A percentile compares a stretch with the other conserved stretches of the same genome.
phyloP scores from a whole-genome alignment of 2,329 filamentous ascomycete genomes.

The Graphilbum ipis-grandicollis region DNA sequence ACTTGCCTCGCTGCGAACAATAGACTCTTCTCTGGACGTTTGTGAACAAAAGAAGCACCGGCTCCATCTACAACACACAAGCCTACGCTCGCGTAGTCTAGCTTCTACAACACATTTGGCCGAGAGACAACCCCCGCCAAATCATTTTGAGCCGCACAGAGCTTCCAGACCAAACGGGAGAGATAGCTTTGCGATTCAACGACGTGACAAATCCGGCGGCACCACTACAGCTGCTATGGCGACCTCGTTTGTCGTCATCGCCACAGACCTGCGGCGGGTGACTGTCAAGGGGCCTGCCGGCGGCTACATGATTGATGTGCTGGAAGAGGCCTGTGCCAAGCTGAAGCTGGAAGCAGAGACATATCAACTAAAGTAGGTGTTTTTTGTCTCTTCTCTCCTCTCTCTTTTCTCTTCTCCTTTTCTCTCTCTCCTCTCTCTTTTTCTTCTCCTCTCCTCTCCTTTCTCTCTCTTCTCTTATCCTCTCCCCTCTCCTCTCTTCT shows the following conservation, averaged over 20 bases:
- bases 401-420: neutral
- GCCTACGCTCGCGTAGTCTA: no score
- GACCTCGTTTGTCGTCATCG: constrained; percentile 75
- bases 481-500: neutral
- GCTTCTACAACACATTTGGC: no score
- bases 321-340: constrained; percentile 76
- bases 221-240: constrained; percentile 39
- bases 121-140: no score
- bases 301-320: constrained; percentile 68
- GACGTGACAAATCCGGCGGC: no score
- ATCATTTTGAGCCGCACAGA: no score
- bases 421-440: neutral
- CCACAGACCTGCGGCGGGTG: constrained; percentile 58
- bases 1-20: no score
- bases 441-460: neutral
- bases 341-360: constrained; percentile 55
- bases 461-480: neutral
- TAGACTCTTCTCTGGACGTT: no score
- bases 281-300: constrained; percentile 70
- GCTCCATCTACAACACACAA: no score
- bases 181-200: no score
- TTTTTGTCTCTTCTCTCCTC: neutral
- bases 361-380: constrained; percentile 60
- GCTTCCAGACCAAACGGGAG: no score
- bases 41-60: no score